A percentile compares a stretch with the other conserved stretches of the same genome.
Evolutionary conservation across 257 asterid species (phyloP).

Genomic region (Plectranthus barbatus): DNA sequence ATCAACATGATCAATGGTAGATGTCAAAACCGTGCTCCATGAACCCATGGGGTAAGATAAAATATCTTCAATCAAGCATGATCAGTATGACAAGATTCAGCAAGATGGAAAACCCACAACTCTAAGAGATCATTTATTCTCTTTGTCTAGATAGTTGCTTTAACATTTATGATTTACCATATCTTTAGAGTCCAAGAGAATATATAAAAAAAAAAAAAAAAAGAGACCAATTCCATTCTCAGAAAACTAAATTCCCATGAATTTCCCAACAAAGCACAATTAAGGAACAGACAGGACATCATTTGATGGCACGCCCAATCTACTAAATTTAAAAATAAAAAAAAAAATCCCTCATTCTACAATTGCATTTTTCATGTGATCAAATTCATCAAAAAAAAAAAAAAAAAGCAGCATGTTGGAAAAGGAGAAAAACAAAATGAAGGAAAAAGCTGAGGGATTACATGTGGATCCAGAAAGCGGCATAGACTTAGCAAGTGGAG

Average conservation of each 20-base stretch:
- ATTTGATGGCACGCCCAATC: not conserved
- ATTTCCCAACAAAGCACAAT: not conserved
- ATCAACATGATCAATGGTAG: too few species aligned
- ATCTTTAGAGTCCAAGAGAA: not conserved
- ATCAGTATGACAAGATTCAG: not conserved
- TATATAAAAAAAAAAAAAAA: not conserved
- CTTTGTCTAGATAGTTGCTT: not conserved
- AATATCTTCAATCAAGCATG: not conserved
- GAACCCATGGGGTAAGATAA: too few species aligned
- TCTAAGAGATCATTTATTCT: not conserved
- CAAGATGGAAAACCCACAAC: not conserved
- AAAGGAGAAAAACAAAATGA: not conserved
- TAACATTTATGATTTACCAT: not conserved
- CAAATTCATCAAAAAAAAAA: not conserved
- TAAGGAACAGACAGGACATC: not conserved
- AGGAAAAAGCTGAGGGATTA: not conserved
- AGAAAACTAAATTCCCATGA: not conserved
- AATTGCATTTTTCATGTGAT: not conserved
- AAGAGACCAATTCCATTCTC: not conserved
- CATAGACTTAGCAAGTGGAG: conserved; percentile 12
- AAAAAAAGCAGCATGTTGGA: not conserved
- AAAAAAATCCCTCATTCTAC: not conserved
- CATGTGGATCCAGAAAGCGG: conserved; percentile 3
- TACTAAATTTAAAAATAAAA: not conserved
- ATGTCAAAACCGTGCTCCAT: too few species aligned